Conservation (phyloP, 2,329 filamentous ascomycete species). For the Gliomastix tumulicola region DNA sequence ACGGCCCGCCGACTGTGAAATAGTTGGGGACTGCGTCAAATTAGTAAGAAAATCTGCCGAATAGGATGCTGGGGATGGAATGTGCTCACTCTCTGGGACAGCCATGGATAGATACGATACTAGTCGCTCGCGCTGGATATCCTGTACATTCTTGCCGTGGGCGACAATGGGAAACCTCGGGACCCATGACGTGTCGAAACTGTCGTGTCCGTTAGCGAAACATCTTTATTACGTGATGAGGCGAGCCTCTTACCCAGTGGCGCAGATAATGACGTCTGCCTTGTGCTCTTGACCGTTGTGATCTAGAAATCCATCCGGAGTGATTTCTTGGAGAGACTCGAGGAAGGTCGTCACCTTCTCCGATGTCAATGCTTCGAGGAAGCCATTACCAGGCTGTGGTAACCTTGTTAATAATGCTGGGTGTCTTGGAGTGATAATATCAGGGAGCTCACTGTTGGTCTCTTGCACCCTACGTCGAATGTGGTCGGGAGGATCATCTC, state of each 20-base stretch:
- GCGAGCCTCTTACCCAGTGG: constrained; percentile 24
- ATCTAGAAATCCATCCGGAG: constrained; percentile 41
- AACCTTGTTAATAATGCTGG: too few relatives aligned
- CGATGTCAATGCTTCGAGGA: constrained; percentile 24
- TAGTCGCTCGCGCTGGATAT: constrained; percentile 31
- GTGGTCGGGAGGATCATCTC: constrained; percentile 39
- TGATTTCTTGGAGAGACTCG: constrained; percentile 34
- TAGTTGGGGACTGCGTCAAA: neutral
- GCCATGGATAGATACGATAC: constrained; percentile 45
- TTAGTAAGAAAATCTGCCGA: neutral
- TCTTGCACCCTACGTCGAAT: constrained; percentile 36
- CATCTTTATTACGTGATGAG: neutral
- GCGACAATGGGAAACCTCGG: constrained; percentile 42
- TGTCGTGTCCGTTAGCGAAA: neutral
- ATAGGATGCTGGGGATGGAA: neutral
- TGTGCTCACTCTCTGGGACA: constrained; percentile 39
- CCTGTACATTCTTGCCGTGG: constrained; percentile 37
- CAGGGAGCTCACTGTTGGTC: constrained; percentile 44
- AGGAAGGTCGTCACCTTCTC: constrained; percentile 31
- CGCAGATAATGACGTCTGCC: constrained; percentile 47
- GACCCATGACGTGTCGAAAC: constrained; percentile 43
- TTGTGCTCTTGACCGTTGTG: constrained; percentile 35
- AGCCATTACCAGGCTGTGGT: constrained; percentile 39
- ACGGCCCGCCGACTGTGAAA: neutral
- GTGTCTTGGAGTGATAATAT: too few relatives aligned